Evolutionary conservation across 2,329 filamentous ascomycete genomes (phyloP), one percentile per base, ranked within the genome.

Genomic region (Pseudovirgaria hyperparasitica): DNA sequence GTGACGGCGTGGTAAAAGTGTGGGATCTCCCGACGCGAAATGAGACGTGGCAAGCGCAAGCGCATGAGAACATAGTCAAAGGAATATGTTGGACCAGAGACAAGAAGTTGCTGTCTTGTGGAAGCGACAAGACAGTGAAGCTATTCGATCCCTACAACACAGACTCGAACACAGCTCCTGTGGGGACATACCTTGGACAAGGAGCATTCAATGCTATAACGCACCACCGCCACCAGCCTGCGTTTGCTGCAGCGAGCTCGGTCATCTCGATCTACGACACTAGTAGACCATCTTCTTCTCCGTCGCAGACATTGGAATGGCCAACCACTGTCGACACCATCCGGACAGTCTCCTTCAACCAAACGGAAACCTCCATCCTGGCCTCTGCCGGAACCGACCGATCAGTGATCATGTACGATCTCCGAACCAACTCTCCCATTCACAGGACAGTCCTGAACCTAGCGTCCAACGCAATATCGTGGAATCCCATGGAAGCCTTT

Each of bases 401-500:
- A 36, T 82, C 79, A 16, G 61, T 98, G 33, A 76, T 94, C 22
- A 69, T 98, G 34, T 96, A 94, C 56, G 90, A 98, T 50, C 66
- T 96, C 23, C 76, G 90, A 27, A 93, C 87, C 9, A 78, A 76
- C 5, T 82, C 76, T 19, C 82, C 90, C 8, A 64, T 96, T 11
- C 70, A 80, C 36, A 86, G 86, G 48, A 77, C 81, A 1, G 67
- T 85, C 9, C 70, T 96, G 39, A 81, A 72, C 28, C 78, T 98
- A 40, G 72, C 82, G 22, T 79, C 74, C 31, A 94, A 93, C 58
- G 70, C 76, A 24, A 67, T 94, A 27, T 69, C 79, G 22, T 98
- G 87, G 84, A 94, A 94, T 41, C 90, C 90, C 0, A 90, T 94
- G 77, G 86, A 93, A 54, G 81, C 85, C 6, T 92, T 92, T 65